A percentile compares a stretch with the other conserved stretches of the same genome.
phyloP scores from a whole-genome alignment of 305 asterid species.

The Lippia alba region DNA sequence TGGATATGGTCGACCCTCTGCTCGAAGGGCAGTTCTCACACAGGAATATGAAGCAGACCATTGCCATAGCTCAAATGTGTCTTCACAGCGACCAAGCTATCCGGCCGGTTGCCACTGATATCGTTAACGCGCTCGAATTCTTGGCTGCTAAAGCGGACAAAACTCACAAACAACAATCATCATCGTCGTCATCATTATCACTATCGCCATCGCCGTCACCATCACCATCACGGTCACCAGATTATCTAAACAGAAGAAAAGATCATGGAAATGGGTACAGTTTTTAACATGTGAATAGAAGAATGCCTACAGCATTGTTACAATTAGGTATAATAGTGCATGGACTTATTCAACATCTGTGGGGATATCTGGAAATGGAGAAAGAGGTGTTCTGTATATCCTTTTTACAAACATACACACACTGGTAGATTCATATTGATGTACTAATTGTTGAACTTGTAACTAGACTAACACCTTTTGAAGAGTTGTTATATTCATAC shows the following conservation, averaged over 20 bases:
- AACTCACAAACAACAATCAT: constrained; percentile 31
- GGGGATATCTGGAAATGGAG: too few species aligned
- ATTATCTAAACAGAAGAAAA: constrained; percentile 1
- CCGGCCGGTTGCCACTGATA: constrained; percentile 71
- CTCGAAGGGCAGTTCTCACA: constrained; percentile 54
- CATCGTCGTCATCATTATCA: constrained; percentile 1
- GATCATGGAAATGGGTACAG: constrained; percentile 32
- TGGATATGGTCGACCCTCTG: constrained; percentile 71
- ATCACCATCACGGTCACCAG: constrained; percentile 7
- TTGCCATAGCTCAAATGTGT: constrained; percentile 80
- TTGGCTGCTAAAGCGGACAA: constrained; percentile 55
- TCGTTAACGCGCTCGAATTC: constrained; percentile 78
- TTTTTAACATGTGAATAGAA: constrained; percentile 17
- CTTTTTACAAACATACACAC: not conserved
- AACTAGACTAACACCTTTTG: too few species aligned
- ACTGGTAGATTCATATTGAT: not conserved
- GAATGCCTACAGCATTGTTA: not conserved
- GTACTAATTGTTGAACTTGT: too few species aligned
- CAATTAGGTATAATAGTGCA: not conserved
- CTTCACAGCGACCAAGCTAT: constrained; percentile 67
- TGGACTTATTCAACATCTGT: not conserved
- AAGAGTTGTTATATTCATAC: constrained; percentile 19
- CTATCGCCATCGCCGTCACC: not conserved
- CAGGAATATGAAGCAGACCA: constrained; percentile 69
- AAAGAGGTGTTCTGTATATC: not conserved